Evolutionary conservation across 139 green algal species (phyloP).

Genomic region (Chlorella sorokiniana): DNA sequence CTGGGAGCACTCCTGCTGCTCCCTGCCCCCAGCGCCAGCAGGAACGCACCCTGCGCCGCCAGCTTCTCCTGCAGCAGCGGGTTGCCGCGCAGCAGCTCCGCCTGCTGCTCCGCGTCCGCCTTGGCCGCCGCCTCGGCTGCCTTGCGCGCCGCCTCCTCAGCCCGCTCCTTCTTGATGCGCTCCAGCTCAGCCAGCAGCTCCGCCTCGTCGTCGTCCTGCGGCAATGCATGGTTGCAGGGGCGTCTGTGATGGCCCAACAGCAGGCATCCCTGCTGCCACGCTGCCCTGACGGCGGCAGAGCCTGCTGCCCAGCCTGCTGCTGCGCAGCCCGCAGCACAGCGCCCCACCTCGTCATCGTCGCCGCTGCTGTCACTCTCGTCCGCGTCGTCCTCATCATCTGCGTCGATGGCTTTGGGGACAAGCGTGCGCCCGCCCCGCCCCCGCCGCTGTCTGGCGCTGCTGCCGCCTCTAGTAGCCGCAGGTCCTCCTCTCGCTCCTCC

Average conservation of each 20-base stretch:
- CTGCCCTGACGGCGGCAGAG: neutral
- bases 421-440: conserved; percentile 49
- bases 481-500: conserved; percentile 78
- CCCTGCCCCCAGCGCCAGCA: neutral
- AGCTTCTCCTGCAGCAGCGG: conserved; percentile 77
- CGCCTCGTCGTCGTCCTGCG: conserved; percentile 84
- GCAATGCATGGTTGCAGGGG: neutral
- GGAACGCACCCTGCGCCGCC: conserved; percentile 28
- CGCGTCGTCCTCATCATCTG: conserved; percentile 81
- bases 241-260: neutral
- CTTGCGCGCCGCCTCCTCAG: conserved; percentile 67
- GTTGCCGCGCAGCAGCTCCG: conserved; percentile 87
- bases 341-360: conserved; percentile 76
- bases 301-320: neutral
- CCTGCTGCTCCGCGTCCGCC: conserved; percentile 68
- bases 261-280: neutral
- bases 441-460: conserved; percentile 29
- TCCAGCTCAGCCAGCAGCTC: conserved; percentile 94
- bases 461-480: conserved; percentile 74
- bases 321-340: too few species aligned
- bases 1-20: neutral
- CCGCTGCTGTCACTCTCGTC: conserved; percentile 53
- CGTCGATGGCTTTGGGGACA: conserved; percentile 79
- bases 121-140: conserved; percentile 59
- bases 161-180: conserved; percentile 92